Base-by-base conservation (phyloP, 805 yeast genomes). In the Metahyphopichia silvanorum region DNA sequence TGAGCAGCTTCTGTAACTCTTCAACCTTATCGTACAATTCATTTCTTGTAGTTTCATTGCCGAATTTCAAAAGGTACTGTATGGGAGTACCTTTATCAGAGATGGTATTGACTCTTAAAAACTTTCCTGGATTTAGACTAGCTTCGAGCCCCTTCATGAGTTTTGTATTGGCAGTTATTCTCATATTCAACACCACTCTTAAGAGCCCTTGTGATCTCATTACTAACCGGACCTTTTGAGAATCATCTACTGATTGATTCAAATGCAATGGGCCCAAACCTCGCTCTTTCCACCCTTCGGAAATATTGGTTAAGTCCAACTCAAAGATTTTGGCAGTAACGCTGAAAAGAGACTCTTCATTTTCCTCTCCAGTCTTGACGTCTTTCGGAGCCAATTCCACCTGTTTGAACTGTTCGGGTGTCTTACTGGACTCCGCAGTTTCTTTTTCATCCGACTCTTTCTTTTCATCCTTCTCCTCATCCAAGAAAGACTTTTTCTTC, bases 221-320 rank as follows among this genome's bases (percentile, higher is more conserved):
- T 4, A 93, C 82, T 8, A 93, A 55, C 46, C 98, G 76, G 0
- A 81, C 69, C 34, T 72, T 73, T 24, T 55, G 51, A 6, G 58
- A 49, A 27, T 63, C 60, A 8, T 45, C 41, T 16, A 47, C 39
- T 2, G 67, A 57, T 41, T 64, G 66, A 57, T 93, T 91, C 16
- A 93, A 72, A 52, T 86, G 95, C n/a, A 93, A 61, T 4, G 77
- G 72, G 2, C 98, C 98, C 25, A 84, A 70, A 16, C 98, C 98
- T 50, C 93, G 77, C 59, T 93, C 98, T 55, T 86, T 93, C 98
- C 98, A 93, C 2, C 96, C 96, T 12, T 72, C 77, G 6, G 73
- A 55, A 3, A 83, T 67, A 22, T 78, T 73, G 0, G 80, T 63
- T 19, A 89, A 63, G 47, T 85, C 84, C 45, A 86, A 62, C 19